Evolutionary conservation across 768 basidiomycete genomes (phyloP), one percentile per base, ranked within the genome.

Genomic region (Kwoniella sp.): DNA sequence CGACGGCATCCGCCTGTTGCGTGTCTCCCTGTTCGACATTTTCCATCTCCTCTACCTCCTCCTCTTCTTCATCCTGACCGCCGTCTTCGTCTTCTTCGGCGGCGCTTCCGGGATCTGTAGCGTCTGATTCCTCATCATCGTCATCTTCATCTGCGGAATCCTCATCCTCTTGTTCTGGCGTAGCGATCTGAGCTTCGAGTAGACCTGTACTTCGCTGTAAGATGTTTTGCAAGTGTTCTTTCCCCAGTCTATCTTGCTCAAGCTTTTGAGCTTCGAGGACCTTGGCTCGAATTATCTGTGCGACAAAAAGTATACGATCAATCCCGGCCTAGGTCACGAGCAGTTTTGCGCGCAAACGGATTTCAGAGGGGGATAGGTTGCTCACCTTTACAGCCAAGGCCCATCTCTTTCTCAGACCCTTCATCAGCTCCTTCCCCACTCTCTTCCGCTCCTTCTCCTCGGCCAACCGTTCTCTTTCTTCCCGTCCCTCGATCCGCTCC

Each of bases 201-300:
- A 95, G 86, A 52, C 89, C 87, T 0, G 90, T 90, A 36, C 91
- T 94, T 72, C 94, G 89, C 79, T 92, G 86, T 50, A 97, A 83
- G 67, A 97, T 91, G 3, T 89, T 90, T 77, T 94, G 90, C 22
- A 97, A 84, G 80, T 96, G 93, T 67, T 88, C 87, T 64, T 88
- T 88, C 0, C 93, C 91, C 5, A 87, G 83, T 30, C 86, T 84
- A 67, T 87, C 84, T 77, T 93, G 90, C 79, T 96, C 92, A 19
- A 83, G 88, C 73, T 90, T 89, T 13, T 83, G 81, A 55, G 82
- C 83, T 46, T 85, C 81, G 36, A 88, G 82, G 65, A 87, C 84
- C 70, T 68, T 61, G 1, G 72, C 73, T 26, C 74, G 68, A 10
- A 78, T 63, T 25, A 78, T 65, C 71, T 72, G 13, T 12, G 17